Evolutionary conservation across 768 basidiomycete genomes (phyloP).

Genomic region (Suillus plorans): DNA sequence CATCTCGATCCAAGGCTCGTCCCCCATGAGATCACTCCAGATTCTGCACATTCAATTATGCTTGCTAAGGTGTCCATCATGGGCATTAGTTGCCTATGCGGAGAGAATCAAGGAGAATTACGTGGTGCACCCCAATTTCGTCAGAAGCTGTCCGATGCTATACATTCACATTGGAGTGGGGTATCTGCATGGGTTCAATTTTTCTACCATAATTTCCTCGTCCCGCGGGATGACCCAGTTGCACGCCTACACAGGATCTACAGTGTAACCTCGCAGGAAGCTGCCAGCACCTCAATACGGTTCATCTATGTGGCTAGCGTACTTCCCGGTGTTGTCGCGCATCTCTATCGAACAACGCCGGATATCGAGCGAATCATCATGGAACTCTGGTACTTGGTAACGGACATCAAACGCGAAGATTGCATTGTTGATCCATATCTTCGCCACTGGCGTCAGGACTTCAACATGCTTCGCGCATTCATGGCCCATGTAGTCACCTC

Average conservation of each 20-base stretch:
- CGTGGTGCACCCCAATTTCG: not conserved
- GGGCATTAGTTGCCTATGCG: not conserved
- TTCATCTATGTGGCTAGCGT: not conserved
- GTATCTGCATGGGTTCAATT: not conserved
- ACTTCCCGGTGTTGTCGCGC: not conserved
- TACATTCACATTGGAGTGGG: not conserved
- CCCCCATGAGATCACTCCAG: not conserved
- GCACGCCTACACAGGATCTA: not conserved
- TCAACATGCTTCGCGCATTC: conserved; percentile 1
- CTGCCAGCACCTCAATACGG: not conserved
- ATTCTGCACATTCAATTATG: conserved; percentile 1
- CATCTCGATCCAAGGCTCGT: conserved; percentile 1
- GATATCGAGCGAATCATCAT: conserved; percentile 2
- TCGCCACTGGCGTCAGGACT: conserved; percentile 1
- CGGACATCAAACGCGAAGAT: not conserved
- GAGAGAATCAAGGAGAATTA: not conserved
- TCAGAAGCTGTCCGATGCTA: not conserved
- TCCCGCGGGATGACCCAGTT: not conserved
- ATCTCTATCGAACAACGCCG: not conserved
- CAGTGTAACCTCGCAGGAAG: not conserved
- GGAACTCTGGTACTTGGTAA: conserved; percentile 1
- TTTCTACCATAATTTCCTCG: not conserved
- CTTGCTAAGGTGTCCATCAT: conserved; percentile 1
- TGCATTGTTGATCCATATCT: not conserved
- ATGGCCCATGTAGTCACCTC: conserved; percentile 1